Evolutionary conservation across 2,329 filamentous ascomycete genomes (phyloP).

Genomic region (Cercospora brassicicola): DNA sequence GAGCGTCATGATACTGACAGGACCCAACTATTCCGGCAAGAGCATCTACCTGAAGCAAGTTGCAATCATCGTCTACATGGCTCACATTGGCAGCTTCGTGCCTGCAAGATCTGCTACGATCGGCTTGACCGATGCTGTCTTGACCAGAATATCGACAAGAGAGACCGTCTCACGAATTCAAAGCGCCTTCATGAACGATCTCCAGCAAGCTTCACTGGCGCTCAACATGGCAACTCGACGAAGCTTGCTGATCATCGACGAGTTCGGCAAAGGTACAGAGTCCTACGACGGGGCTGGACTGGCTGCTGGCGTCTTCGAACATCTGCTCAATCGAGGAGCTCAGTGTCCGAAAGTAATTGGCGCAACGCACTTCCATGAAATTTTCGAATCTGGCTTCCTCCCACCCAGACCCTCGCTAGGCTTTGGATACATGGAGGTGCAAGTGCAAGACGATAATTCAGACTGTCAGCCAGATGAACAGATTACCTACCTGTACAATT

Average conservation of each 20-base stretch:
- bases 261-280: conserved; percentile 76
- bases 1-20: conserved; percentile 78
- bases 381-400: conserved; percentile 67
- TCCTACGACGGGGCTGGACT: conserved; percentile 64
- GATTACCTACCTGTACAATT: conserved; percentile 40
- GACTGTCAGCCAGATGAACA: conserved; percentile 59
- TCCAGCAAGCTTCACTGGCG: conserved; percentile 81
- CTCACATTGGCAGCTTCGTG: conserved; percentile 89
- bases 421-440: conserved; percentile 72
- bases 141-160: conserved; percentile 78
- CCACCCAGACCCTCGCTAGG: conserved; percentile 51
- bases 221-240: conserved; percentile 71
- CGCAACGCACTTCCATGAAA: conserved; percentile 69
- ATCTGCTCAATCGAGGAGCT: conserved; percentile 53
- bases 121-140: conserved; percentile 87
- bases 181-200: conserved; percentile 74
- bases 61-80: conserved; percentile 85
- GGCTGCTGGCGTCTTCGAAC: conserved; percentile 60
- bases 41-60: conserved; percentile 94
- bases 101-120: conserved; percentile 75
- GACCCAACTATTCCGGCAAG: conserved; percentile 95
- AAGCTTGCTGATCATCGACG: conserved; percentile 86
- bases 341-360: conserved; percentile 60
- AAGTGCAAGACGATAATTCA: conserved; percentile 51
- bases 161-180: conserved; percentile 65